Evolutionary conservation across 306 rosid species (phyloP).

Genomic region (Cicer arietinum): DNA sequence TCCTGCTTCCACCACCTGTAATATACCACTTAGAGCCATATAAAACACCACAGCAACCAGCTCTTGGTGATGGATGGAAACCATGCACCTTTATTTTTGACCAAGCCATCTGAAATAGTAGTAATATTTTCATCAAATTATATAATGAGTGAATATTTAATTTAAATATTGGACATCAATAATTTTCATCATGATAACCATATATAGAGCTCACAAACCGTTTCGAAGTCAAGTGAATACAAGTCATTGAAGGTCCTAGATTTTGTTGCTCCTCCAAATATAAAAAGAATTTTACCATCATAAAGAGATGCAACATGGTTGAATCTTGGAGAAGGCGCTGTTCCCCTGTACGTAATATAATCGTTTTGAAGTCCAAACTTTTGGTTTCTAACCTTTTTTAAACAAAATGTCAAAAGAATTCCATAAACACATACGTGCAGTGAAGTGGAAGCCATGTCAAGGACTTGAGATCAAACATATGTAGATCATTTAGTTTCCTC

Average conservation of each 20-base stretch:
- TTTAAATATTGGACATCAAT: conserved; percentile 32
- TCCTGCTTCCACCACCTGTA: conserved; percentile 89
- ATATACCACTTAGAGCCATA: conserved; percentile 95
- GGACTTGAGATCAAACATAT: conserved; percentile 96
- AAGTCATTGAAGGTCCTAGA: conserved; percentile 81
- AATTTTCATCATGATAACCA: conserved; percentile 21
- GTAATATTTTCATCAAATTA: conserved; percentile 44
- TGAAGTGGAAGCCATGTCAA: conserved; percentile 96
- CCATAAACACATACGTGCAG: conserved; percentile 67
- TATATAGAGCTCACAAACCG: conserved; percentile 60
- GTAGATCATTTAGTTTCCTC: conserved; percentile 90
- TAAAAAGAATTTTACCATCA: conserved; percentile 75
- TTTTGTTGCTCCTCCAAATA: conserved; percentile 93
- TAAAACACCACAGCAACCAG: conserved; percentile 82
- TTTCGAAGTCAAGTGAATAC: conserved; percentile 92
- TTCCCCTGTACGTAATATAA: conserved; percentile 65
- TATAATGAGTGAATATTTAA: conserved; percentile 31
- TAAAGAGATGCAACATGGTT: conserved; percentile 86
- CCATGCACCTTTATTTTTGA: conserved; percentile 84
- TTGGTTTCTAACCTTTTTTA: conserved; percentile 5
- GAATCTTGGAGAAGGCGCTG: conserved; percentile 88
- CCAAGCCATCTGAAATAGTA: conserved; percentile 81
- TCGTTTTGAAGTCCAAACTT: conserved; percentile 14
- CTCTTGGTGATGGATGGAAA: conserved; percentile 92
- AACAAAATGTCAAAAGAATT: neutral